Evolutionary conservation across 805 yeast genomes (phyloP).

Genomic region (Kodamaea hsintzibuensis): DNA sequence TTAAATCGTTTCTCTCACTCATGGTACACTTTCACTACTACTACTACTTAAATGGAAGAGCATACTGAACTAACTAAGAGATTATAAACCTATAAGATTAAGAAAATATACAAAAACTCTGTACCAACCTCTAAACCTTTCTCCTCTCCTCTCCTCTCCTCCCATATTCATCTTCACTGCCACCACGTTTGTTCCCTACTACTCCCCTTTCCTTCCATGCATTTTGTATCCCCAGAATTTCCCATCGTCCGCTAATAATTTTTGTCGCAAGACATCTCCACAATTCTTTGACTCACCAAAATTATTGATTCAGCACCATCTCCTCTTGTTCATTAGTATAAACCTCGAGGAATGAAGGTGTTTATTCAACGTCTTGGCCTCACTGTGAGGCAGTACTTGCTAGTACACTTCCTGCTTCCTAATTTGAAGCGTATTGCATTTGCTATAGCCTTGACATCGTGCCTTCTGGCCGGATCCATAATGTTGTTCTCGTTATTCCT

Average conservation of each 20-base stretch:
- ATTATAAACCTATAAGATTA: too few relatives aligned
- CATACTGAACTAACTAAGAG: too few relatives aligned
- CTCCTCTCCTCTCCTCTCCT: neutral
- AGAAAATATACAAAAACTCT: too few relatives aligned
- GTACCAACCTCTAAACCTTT: too few relatives aligned
- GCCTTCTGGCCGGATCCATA: conserved; percentile 81
- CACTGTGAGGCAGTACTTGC: conserved; percentile 45
- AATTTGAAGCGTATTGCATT: conserved; percentile 54
- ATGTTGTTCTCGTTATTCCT: conserved; percentile 80
- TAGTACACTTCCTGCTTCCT: conserved; percentile 40
- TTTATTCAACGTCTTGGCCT: conserved; percentile 21
- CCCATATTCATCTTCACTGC: neutral
- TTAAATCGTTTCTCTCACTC: too few relatives aligned
- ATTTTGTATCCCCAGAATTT: neutral
- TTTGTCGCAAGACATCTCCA: neutral
- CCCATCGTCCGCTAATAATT: neutral
- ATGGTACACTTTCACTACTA: too few relatives aligned
- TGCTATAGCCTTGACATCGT: conserved; percentile 55
- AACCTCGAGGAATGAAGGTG: neutral
- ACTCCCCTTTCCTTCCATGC: neutral
- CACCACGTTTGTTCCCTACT: neutral
- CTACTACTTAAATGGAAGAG: too few relatives aligned
- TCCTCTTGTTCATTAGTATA: neutral
- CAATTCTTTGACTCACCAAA: neutral
- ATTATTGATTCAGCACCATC: neutral